These are phyloP conservation scores for Microstroma glucosiphilum DNA, from an alignment of 1,284 basidiomycete species.

Conservation along the genomic window DNA sequence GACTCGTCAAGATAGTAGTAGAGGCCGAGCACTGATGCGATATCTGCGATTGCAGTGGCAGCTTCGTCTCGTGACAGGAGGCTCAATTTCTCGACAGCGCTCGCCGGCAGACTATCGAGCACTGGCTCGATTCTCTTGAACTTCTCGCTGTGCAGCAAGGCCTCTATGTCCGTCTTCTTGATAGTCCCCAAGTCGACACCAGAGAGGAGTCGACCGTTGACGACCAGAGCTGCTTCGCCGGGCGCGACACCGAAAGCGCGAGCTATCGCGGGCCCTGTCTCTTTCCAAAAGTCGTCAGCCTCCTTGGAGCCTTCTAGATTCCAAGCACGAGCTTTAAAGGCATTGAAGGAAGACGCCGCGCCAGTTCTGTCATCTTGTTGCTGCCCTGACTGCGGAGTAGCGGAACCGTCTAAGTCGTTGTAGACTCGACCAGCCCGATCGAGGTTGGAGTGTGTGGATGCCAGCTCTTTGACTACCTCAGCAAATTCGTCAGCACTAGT, in stretches of 20 bases:
- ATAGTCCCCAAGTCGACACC: constrained; percentile 2
- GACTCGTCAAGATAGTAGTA: constrained; percentile 19
- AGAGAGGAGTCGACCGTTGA: constrained; percentile 16
- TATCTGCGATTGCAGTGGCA: constrained; percentile 7
- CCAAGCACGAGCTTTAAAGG: neutral
- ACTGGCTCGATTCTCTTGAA: constrained; percentile 6
- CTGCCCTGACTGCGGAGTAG: neutral
- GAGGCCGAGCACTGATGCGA: constrained; percentile 21
- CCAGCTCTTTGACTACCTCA: neutral
- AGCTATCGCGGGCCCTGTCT: neutral
- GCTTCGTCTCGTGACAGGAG: neutral
- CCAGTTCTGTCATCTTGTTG: too few species aligned
- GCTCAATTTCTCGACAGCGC: neutral
- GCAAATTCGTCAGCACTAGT: neutral
- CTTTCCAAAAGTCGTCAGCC: neutral
- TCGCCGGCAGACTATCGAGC: constrained; percentile 8
- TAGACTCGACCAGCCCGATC: neutral
- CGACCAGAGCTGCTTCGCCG: constrained; percentile 9
- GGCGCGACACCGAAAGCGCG: constrained; percentile 1
- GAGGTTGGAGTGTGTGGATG: neutral
- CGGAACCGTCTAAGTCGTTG: neutral
- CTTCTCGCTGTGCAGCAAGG: constrained; percentile 14
- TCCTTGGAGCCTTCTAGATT: neutral
- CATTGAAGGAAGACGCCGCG: neutral
- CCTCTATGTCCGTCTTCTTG: constrained; percentile 10